A percentile compares a stretch with the other conserved stretches of the same genome.
These are phyloP conservation scores for Bipolaris victoriae DNA, from an alignment of 2,329 filamentous ascomycete species.

Conservation along the genomic window DNA sequence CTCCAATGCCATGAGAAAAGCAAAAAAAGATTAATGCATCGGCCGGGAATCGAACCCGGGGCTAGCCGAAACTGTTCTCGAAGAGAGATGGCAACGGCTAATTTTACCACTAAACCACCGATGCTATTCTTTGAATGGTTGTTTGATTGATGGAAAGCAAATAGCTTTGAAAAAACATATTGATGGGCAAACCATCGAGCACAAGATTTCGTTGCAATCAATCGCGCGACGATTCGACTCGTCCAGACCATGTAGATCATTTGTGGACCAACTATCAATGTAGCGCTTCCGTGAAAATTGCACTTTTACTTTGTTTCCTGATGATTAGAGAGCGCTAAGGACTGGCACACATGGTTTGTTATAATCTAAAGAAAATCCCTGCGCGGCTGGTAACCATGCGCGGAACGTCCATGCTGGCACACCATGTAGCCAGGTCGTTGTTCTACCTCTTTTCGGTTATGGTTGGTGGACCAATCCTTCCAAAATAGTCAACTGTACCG, in stretches of 20 bases:
- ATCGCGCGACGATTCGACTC: not conserved
- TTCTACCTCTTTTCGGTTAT: no score
- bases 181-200: fast-evolving
- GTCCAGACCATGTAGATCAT: not conserved
- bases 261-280: not conserved
- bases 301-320: no score
- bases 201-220: no score
- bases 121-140: conserved; percentile 4
- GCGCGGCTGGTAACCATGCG: no score
- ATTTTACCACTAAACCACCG: conserved; percentile 26
- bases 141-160: not conserved
- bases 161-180: no score
- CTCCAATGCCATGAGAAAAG: no score
- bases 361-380: not conserved
- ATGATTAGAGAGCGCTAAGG: not conserved
- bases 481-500: no score
- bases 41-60: conserved; percentile 24
- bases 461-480: no score
- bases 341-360: not conserved
- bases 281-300: not conserved
- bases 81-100: conserved; percentile 20
- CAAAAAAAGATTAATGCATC: conserved; percentile 21
- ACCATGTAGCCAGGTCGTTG: no score
- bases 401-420: no score
- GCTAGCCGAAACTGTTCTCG: conserved; percentile 16